Evolutionary conservation across 2,329 filamentous ascomycete genomes (phyloP).

Genomic region (Dactylella cylindrospora): DNA sequence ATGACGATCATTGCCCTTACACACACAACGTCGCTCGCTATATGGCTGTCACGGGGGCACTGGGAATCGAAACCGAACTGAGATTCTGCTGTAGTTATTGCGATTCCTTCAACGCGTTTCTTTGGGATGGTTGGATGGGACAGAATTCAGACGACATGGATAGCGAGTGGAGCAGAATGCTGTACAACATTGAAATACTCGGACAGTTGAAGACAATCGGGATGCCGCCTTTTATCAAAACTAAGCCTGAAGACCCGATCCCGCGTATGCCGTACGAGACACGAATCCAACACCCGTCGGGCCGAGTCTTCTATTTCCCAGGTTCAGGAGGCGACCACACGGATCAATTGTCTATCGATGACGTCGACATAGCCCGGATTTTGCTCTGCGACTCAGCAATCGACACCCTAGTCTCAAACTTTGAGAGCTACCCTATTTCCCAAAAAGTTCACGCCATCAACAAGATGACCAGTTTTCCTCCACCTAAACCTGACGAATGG

Average conservation of each 20-base stretch:
- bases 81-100: constrained; percentile 38
- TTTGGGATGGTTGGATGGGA: constrained; percentile 34
- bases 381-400: constrained; percentile 30
- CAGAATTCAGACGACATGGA: constrained; percentile 1
- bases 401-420: constrained; percentile 22
- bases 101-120: constrained; percentile 27
- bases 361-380: constrained; percentile 12
- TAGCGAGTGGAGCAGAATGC: constrained; percentile 24
- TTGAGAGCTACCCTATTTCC: constrained; percentile 15
- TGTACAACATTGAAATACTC: constrained; percentile 14
- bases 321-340: constrained; percentile 30
- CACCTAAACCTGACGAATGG: constrained; percentile 59
- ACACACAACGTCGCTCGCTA: constrained; percentile 30
- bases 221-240: constrained; percentile 7
- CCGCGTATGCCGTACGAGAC: constrained; percentile 35
- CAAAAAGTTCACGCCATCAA: constrained; percentile 63
- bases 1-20: constrained; percentile 18
- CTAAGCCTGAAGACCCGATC: constrained; percentile 23
- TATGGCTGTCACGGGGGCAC: constrained; percentile 28
- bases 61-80: constrained; percentile 33
- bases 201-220: constrained; percentile 11
- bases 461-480: constrained; percentile 64
- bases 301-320: constrained; percentile 33
- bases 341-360: constrained; percentile 22
- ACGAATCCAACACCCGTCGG: constrained; percentile 21